phyloP scores from a whole-genome alignment of 192 early-diverging fungal species.

The Backusella sp. region DNA sequence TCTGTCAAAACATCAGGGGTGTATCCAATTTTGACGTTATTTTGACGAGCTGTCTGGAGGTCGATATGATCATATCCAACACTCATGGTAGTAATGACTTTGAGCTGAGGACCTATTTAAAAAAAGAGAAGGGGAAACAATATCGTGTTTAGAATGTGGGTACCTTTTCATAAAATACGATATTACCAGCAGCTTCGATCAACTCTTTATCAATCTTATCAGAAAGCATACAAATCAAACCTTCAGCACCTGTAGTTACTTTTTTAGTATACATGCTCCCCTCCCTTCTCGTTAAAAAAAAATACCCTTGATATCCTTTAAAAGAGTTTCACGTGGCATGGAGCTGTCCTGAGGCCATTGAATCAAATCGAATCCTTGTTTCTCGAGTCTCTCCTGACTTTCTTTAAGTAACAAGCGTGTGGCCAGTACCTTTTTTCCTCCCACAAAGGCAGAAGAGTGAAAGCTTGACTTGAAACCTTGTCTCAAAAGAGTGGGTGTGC shows the following conservation, averaged over 20 bases:
- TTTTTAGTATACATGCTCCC: not conserved
- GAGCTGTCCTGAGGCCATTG: constrained; percentile 55
- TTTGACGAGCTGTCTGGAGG: constrained; percentile 44
- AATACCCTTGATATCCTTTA: constrained; percentile 43
- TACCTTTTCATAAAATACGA: not conserved
- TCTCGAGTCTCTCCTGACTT: constrained; percentile 24
- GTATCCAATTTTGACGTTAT: constrained; percentile 64
- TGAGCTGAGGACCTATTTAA: constrained; percentile 49
- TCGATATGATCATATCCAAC: constrained; percentile 87
- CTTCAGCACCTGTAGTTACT: not conserved
- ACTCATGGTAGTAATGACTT: constrained; percentile 72
- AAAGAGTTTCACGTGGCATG: constrained; percentile 51
- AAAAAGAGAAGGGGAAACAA: not conserved
- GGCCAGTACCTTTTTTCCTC: constrained; percentile 22
- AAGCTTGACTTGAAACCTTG: not conserved
- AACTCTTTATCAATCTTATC: constrained; percentile 73
- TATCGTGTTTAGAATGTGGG: no score
- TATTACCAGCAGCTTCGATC: constrained; percentile 59
- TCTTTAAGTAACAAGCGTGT: constrained; percentile 29
- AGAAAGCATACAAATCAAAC: constrained; percentile 47
- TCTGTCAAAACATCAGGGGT: constrained; percentile 89
- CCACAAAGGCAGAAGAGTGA: not conserved
- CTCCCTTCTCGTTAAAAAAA: not conserved
- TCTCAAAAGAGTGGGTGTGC: not conserved
- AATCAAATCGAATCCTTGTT: constrained; percentile 44